Base-by-base conservation (phyloP, 768 basidiomycete species). In the Phylloporus sp. region DNA sequence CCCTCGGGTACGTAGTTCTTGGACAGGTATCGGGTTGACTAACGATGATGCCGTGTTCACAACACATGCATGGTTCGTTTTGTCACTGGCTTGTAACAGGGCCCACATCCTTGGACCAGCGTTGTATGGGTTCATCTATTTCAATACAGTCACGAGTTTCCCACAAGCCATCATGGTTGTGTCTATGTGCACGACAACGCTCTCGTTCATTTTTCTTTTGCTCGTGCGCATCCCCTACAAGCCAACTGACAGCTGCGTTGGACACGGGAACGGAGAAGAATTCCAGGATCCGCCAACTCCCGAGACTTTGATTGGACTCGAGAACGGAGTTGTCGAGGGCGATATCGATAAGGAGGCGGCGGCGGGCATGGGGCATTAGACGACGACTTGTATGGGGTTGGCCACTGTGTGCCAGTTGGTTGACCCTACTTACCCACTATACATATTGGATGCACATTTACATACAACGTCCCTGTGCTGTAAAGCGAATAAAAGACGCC, bases 111-210 rank as follows among this genome's bases (percentile, higher is more conserved):
- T 91, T 2, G 82, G 84, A 0, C 90, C 91, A 0, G 68, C 81
- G 4, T 27, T 90, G 29, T 92, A 84, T 55, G 87, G 90, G 5
- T 59, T 82, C 15, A 71, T 86, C 9, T 93, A 82, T 58, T 73
- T 78, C 50, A 74, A 71, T 43, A 93, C 88, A 1, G 88, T 90
- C 15, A 78, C 76, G 9, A 72, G 68, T 9, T 82, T 81, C 58
- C 85, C 91, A 3, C 73, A 78, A 29, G 76, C 79, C 4, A 80
- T 93, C 6, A 86, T 92, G 65, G 70, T 81, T 46, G 67, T 86
- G 21, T 74, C 78, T 8, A 63, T 71, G 23, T 65, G 56, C 28
- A 65, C 65, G 18, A 54, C 76, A 39, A 38, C 57, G 8, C 22
- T 78, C 7, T 71, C 80, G 7, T 69, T 82, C 45, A 33, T 67